phyloP scores from a whole-genome alignment of 495 filamentous ascomycete genomes.

The Penicillium fimorum region DNA sequence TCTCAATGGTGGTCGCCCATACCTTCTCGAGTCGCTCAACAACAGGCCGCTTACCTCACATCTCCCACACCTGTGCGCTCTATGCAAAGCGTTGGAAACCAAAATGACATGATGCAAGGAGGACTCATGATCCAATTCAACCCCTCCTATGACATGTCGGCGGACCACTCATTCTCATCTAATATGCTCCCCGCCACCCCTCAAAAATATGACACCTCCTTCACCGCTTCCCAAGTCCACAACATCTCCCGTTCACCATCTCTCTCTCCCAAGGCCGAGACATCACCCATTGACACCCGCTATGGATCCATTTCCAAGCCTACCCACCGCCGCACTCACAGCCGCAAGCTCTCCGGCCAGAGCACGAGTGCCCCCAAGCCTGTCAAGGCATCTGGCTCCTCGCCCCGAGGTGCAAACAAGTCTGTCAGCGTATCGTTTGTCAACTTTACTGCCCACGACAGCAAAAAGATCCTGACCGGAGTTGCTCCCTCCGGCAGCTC shows the following conservation, averaged over 20 bases:
- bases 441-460: conserved; percentile 87
- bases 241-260: conserved; percentile 38
- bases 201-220: conserved; percentile 34
- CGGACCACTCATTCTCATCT: conserved; percentile 33
- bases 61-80: conserved; percentile 36
- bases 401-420: conserved; percentile 36
- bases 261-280: conserved; percentile 36
- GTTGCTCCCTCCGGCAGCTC: conserved; percentile 87
- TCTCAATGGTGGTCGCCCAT: conserved; percentile 48
- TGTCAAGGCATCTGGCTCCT: conserved; percentile 29
- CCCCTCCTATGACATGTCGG: conserved; percentile 39
- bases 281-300: conserved; percentile 29
- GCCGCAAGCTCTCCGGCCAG: conserved; percentile 39
- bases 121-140: conserved; percentile 50
- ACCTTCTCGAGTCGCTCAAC: conserved; percentile 37
- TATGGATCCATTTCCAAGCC: conserved; percentile 23
- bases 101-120: conserved; percentile 42
- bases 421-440: conserved; percentile 68
- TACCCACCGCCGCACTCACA: conserved; percentile 32
- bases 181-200: conserved; percentile 26
- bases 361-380: conserved; percentile 39
- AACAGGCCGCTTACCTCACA: conserved; percentile 38
- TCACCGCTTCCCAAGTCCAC: conserved; percentile 30
- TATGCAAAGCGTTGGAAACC: conserved; percentile 31
- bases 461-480: conserved; percentile 75